phyloP scores from a whole-genome alignment of 1,139 yeast genomes.

The Maudiozyma humilis region DNA sequence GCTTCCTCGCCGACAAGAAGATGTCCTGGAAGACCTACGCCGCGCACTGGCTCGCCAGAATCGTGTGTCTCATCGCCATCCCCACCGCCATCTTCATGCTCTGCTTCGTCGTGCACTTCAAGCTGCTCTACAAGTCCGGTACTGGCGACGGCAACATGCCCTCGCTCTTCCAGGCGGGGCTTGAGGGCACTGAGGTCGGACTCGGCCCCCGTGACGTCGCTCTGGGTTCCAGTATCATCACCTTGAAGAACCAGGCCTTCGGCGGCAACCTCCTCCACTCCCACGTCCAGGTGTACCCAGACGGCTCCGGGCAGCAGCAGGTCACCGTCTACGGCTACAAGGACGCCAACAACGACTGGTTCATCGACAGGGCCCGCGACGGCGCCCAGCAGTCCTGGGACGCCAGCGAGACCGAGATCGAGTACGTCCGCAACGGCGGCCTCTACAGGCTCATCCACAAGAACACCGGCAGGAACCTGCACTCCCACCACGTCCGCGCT shows the following conservation, averaged over 20 bases:
- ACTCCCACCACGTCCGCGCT: constrained; percentile 75
- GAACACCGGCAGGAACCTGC: constrained; percentile 80
- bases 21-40: constrained; percentile 44
- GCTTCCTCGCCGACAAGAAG: constrained; percentile 50
- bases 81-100: constrained; percentile 57
- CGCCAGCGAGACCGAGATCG: constrained; percentile 43
- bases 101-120: constrained; percentile 68
- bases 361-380: constrained; percentile 65
- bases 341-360: constrained; percentile 88
- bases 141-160: constrained; percentile 98
- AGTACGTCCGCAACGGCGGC: constrained; percentile 64
- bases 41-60: constrained; percentile 60
- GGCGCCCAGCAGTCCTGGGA: constrained; percentile 44
- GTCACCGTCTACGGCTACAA: constrained; percentile 90
- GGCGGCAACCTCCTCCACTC: constrained; percentile 92
- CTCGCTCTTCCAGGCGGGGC: constrained; percentile 90
- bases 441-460: constrained; percentile 70
- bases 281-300: constrained; percentile 88
- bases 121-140: constrained; percentile 63
- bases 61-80: constrained; percentile 48
- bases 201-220: constrained; percentile 87
- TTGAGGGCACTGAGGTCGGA: constrained; percentile 68
- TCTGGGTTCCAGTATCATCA: constrained; percentile 64
- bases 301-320: constrained; percentile 94
- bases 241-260: constrained; percentile 83